Conservation (phyloP, 2,329 filamentous ascomycete species). For the Westerdykella sp. region DNA sequence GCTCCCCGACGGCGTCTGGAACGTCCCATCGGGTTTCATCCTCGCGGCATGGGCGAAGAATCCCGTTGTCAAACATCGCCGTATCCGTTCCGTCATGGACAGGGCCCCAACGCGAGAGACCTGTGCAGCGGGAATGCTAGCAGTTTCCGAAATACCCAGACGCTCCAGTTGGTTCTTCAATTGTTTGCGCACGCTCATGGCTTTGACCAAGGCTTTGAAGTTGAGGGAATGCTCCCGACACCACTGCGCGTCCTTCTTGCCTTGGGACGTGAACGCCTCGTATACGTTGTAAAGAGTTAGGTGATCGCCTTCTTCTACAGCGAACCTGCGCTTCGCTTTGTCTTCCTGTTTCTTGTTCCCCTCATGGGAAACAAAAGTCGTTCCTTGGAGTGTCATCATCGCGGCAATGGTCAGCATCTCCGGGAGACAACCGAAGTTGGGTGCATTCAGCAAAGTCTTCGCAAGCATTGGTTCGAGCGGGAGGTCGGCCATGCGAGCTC, state of each 20-base stretch:
- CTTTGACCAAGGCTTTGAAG: conserved; percentile 73
- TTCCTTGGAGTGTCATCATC: conserved; percentile 82
- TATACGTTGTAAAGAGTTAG: conserved; percentile 91
- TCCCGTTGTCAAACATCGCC: conserved; percentile 77
- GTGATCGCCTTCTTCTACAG: conserved; percentile 89
- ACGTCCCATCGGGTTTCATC: conserved; percentile 90
- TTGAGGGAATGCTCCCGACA: conserved; percentile 84
- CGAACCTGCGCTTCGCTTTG: conserved; percentile 70
- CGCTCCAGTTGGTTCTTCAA: conserved; percentile 81
- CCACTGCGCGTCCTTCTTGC: conserved; percentile 77
- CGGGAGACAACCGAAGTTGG: conserved; percentile 68
- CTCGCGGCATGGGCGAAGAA: conserved; percentile 90
- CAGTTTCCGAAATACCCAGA: conserved; percentile 61
- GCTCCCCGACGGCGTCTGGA: conserved; percentile 74
- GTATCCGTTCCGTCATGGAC: conserved; percentile 64
- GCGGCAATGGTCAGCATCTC: conserved; percentile 89
- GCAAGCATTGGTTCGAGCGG: conserved; percentile 95
- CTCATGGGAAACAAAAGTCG: conserved; percentile 75
- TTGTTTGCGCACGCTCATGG: conserved; percentile 80
- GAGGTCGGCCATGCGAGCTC: conserved; percentile 84
- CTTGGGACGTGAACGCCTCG: conserved; percentile 75
- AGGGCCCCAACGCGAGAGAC: conserved; percentile 37
- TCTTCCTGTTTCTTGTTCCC: conserved; percentile 71
- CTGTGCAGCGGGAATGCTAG: conserved; percentile 47
- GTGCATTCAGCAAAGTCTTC: conserved; percentile 72